Percentiles rank a stretch among this genome's conserved stretches.
Evolutionary conservation across 1,139 yeast genomes (phyloP).

Genomic region (Yarrowia galli): DNA sequence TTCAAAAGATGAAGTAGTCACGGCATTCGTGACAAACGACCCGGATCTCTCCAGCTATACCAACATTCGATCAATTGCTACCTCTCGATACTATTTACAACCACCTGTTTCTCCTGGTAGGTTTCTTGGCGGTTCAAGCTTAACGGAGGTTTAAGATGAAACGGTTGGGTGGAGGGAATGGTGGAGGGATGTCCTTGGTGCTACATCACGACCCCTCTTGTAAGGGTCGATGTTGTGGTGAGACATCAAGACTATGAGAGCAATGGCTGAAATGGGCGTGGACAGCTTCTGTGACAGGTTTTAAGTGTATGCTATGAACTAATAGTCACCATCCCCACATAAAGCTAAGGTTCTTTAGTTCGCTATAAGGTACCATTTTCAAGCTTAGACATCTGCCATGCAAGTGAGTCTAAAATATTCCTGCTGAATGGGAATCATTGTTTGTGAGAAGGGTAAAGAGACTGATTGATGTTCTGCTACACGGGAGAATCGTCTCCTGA

Average conservation of each 20-base stretch:
- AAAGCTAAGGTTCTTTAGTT: background rate
- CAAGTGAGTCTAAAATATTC: background rate
- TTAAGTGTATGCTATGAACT: background rate
- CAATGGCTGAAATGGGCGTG: background rate
- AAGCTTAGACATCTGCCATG: background rate
- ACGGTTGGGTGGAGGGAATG: conserved; percentile 15
- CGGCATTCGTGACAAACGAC: no score
- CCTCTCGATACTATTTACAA: background rate
- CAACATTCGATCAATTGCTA: background rate
- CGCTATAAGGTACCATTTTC: conserved; percentile 18
- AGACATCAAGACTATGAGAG: background rate
- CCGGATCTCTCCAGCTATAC: background rate
- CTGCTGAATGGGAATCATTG: background rate
- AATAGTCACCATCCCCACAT: conserved; percentile 16
- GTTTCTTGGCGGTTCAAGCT: conserved; percentile 20
- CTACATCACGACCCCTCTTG: no score
- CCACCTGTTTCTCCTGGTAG: background rate
- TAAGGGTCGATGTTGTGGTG: background rate
- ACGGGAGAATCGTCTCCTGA: background rate
- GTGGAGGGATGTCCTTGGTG: background rate
- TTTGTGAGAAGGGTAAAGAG: background rate
- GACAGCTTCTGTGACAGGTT: background rate
- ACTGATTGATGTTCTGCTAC: background rate
- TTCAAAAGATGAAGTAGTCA: no score
- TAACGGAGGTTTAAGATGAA: conserved; percentile 23